Evolutionary conservation across 1,284 basidiomycete genomes (phyloP).

Genomic region (Cryptococcus amylolentus): DNA sequence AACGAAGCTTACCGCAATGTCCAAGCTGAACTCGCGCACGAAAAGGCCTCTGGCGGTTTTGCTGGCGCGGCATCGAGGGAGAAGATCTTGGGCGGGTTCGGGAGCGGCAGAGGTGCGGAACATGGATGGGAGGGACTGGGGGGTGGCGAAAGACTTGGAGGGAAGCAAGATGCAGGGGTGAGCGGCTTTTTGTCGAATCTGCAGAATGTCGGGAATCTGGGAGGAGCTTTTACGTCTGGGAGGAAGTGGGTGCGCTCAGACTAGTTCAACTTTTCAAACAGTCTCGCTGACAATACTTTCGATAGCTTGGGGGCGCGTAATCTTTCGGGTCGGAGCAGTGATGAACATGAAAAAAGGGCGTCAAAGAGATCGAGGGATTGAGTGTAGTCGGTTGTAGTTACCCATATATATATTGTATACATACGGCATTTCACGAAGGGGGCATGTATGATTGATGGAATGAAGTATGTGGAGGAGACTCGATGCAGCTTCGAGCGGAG

Average conservation of each 20-base stretch:
- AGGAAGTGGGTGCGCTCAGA: slow-evolving; percentile 17
- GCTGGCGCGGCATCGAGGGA: neutral
- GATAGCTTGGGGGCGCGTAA: slow-evolving; percentile 7
- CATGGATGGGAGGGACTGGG: neutral
- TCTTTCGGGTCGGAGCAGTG: slow-evolving; percentile 8
- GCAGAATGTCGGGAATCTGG: neutral
- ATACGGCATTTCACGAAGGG: too few relatives aligned
- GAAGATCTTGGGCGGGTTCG: neutral
- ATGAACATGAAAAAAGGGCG: slow-evolving; percentile 3
- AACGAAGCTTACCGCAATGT: slow-evolving; percentile 51
- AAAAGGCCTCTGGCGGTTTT: neutral
- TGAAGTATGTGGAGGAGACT: too few relatives aligned
- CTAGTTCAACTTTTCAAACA: neutral
- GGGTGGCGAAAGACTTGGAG: neutral
- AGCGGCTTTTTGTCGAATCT: neutral
- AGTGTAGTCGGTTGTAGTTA: too few relatives aligned
- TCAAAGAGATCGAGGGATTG: slow-evolving; percentile 13
- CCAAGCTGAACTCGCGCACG: neutral
- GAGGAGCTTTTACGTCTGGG: slow-evolving; percentile 1
- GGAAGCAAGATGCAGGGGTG: neutral
- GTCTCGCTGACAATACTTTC: neutral
- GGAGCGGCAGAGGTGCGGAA: neutral
- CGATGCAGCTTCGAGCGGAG: too few relatives aligned
- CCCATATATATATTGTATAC: too few relatives aligned
- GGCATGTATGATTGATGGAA: too few relatives aligned